Conservation (phyloP, 2,329 filamentous ascomycete genomes). For the Fusarium clavum region DNA sequence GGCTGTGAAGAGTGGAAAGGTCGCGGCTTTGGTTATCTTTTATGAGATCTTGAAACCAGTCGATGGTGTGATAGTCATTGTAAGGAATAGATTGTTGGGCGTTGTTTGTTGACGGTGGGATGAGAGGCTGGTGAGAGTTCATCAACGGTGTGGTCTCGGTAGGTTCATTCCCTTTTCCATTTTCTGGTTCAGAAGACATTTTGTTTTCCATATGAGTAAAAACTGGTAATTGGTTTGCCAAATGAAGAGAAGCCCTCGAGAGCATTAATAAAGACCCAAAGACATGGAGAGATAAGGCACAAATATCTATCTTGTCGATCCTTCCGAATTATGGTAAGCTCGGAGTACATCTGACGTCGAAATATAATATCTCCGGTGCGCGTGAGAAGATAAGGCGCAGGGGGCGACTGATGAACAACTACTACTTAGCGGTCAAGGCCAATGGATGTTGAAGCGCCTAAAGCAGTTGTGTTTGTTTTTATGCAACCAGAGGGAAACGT, state of each 20-base stretch:
- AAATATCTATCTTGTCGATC: background rate
- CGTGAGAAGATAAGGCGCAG: background rate
- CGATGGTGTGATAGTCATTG: constrained; percentile 71
- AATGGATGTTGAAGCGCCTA: too few relatives aligned
- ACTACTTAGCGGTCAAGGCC: background rate
- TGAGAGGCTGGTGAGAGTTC: too few relatives aligned
- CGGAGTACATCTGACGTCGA: background rate
- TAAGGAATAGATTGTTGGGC: constrained; percentile 49
- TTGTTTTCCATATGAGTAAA: background rate
- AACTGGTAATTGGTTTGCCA: background rate
- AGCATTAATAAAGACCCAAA: background rate
- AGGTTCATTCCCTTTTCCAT: background rate
- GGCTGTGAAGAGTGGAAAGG: background rate
- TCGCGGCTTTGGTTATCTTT: background rate
- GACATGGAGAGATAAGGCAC: background rate
- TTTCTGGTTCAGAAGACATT: background rate
- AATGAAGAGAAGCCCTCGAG: background rate
- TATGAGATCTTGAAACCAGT: constrained; percentile 71
- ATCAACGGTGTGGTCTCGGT: background rate
- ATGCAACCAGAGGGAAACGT: too few relatives aligned
- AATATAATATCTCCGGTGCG: background rate
- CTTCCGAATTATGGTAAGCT: background rate
- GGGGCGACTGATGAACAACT: background rate
- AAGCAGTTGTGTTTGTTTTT: background rate
- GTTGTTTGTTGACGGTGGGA: accelerated